Evolutionary conservation across 352 stramenopile genomes (phyloP), one percentile per base, ranked within the genome.

Genomic region (Elongisporangium undulatum): DNA sequence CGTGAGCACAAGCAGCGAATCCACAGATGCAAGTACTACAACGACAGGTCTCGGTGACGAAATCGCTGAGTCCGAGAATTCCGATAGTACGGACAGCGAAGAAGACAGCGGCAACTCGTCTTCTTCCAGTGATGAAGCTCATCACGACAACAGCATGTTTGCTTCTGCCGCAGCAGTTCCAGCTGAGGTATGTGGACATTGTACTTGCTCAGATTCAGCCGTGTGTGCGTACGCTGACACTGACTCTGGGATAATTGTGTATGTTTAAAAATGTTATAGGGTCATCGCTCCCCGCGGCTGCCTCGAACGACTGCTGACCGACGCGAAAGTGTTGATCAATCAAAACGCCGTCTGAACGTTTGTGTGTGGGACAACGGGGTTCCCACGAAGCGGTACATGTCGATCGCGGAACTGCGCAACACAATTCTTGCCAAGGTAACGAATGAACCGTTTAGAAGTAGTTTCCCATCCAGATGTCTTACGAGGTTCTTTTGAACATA

Each of bases 381-480:
- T 23, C 73, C 80, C 6, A 75, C 75, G 19, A 94, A 94, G 64
- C 74, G 77, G 39, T 74, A 77, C n/a, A 91, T 94, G 82, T 84
- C 85, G 3, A 87, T 94, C 45, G 79, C 82, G 2, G 85, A 94
- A 59, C 68, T 94, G 51, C 82, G 85, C 24, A 88, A 85, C 72
- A 86, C 79, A 56, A 92, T 94, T 56, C 70, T 94, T 48, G 68
- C 76, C 21, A 91, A 89, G 67, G 82, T 92, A n/a, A 63, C 57
- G 58, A 45, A 38, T 38, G 6, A 38, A 38, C 12, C 12, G 26
- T 12, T 38, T 45, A 17, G 10, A 45, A 45, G 17, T 45, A 3
- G 17, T 17, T 45, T 4, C 17, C 9, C 17, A 45, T 4, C 12
- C 12, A 17, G 34, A 3, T 45, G 2, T 0, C 34, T 45, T 4